Conservation (phyloP, 352 stramenopile genomes). For the Globisporangium canariense region DNA sequence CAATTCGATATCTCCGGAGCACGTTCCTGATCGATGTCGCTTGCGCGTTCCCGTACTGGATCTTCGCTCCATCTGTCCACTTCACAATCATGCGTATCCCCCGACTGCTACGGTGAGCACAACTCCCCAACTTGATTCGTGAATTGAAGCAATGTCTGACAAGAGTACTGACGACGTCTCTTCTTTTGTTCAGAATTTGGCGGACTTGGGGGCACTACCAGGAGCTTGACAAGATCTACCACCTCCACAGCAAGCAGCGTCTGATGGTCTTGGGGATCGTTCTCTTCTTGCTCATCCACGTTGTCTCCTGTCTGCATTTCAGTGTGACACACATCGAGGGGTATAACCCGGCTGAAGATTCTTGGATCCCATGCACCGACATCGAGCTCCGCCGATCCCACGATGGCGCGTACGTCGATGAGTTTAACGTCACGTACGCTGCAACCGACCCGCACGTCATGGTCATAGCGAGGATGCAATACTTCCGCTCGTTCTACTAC, state of each 20-base stretch:
- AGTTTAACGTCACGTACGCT: slow-evolving; percentile 20
- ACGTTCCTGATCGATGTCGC: slow-evolving; percentile 41
- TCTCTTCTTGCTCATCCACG: slow-evolving; percentile 51
- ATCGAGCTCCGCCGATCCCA: slow-evolving; percentile 18
- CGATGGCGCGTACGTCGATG: slow-evolving; percentile 16
- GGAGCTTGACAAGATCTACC: slow-evolving; percentile 39
- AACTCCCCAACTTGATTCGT: not conserved
- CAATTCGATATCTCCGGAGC: slow-evolving; percentile 32
- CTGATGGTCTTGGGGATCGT: slow-evolving; percentile 38
- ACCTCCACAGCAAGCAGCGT: slow-evolving; percentile 41
- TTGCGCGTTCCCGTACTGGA: slow-evolving; percentile 44
- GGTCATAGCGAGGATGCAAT: slow-evolving; percentile 25
- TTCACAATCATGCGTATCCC: slow-evolving; percentile 32
- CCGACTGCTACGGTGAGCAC: slow-evolving; percentile 30
- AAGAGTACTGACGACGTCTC: not conserved
- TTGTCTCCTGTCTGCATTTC: slow-evolving; percentile 44
- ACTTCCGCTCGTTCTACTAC: slow-evolving; percentile 35
- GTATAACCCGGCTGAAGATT: slow-evolving; percentile 25
- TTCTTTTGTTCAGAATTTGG: slow-evolving; percentile 21
- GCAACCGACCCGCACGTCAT: slow-evolving; percentile 17
- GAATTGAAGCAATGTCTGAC: not conserved
- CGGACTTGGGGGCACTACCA: slow-evolving; percentile 23
- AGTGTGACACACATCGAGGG: slow-evolving; percentile 36
- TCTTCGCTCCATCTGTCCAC: slow-evolving; percentile 24
- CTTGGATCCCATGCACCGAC: slow-evolving; percentile 33